Percentiles rank a stretch among this genome's conserved stretches.
Evolutionary conservation across 2,329 filamentous ascomycete genomes (phyloP).

Genomic region (Cladosporium velox): DNA sequence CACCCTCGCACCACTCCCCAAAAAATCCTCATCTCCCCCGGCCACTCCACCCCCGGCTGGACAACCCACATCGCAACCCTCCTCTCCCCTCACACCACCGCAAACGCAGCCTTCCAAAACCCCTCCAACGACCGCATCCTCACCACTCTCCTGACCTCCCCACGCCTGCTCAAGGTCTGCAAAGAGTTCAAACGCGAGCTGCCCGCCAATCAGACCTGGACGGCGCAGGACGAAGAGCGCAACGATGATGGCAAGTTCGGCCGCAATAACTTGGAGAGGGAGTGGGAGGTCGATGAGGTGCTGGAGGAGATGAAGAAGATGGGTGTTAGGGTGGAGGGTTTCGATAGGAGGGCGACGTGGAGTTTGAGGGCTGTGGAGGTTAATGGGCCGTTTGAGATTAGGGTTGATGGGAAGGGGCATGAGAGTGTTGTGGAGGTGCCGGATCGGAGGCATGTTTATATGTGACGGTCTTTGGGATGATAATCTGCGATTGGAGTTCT

Average conservation of each 20-base stretch:
- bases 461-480: not conserved
- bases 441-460: not conserved
- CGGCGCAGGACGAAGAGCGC: not conserved
- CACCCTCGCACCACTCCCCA: not conserved
- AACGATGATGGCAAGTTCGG: not conserved
- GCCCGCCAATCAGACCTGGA: not conserved
- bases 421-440: slow-evolving; percentile 4
- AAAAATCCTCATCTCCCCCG: slow-evolving; percentile 1
- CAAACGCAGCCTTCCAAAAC: not conserved
- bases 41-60: slow-evolving; percentile 5
- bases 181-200: not conserved
- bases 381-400: not conserved
- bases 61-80: slow-evolving; percentile 5
- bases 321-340: not conserved
- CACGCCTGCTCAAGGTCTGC: not conserved
- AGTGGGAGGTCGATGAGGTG: slow-evolving; percentile 1
- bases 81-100: not conserved
- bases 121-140: not conserved
- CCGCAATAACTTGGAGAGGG: not conserved
- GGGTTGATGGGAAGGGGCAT: slow-evolving; percentile 6
- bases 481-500: not conserved
- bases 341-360: not conserved
- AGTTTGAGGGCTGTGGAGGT: slow-evolving; percentile 11
- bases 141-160: not conserved
- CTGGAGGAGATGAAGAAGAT: not conserved